Conservation (phyloP, 371 early-diverging fungal genomes). For the Mucor velutinosus region DNA sequence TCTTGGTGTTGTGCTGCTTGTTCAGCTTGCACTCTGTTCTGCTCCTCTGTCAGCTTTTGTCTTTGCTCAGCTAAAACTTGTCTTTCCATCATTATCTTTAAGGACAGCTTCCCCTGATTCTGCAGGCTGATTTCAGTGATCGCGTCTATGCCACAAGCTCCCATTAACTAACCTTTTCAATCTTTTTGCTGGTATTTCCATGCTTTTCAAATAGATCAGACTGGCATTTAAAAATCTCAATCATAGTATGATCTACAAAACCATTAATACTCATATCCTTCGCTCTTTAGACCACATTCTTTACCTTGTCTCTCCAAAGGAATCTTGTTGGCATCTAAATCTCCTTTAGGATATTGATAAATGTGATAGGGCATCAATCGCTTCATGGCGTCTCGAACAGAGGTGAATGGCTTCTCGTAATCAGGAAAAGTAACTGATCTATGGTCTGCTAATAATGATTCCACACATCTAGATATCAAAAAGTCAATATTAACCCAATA, state of each 20-base stretch:
- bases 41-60: constrained; percentile 39
- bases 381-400: constrained; percentile 61
- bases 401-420: constrained; percentile 61
- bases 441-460: constrained; percentile 55
- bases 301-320: constrained; percentile 47
- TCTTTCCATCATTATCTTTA: constrained; percentile 35
- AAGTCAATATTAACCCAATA: background rate
- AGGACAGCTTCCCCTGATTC: constrained; percentile 21
- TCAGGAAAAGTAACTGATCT: constrained; percentile 51
- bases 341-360: constrained; percentile 67
- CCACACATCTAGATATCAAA: constrained; percentile 23
- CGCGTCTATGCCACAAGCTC: background rate
- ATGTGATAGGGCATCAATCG: constrained; percentile 76
- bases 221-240: constrained; percentile 49
- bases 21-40: constrained; percentile 43
- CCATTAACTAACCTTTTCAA: constrained; percentile 22
- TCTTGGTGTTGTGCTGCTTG: constrained; percentile 50
- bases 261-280: background rate
- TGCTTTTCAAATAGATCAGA: constrained; percentile 40
- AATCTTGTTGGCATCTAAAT: constrained; percentile 61
- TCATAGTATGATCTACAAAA: constrained; percentile 35
- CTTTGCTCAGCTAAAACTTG: constrained; percentile 39
- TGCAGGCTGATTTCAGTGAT: background rate
- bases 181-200: constrained; percentile 19
- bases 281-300: too few relatives aligned